phyloP scores from a whole-genome alignment of 306 rosid genomes.

The Canavalia ensiformis region DNA sequence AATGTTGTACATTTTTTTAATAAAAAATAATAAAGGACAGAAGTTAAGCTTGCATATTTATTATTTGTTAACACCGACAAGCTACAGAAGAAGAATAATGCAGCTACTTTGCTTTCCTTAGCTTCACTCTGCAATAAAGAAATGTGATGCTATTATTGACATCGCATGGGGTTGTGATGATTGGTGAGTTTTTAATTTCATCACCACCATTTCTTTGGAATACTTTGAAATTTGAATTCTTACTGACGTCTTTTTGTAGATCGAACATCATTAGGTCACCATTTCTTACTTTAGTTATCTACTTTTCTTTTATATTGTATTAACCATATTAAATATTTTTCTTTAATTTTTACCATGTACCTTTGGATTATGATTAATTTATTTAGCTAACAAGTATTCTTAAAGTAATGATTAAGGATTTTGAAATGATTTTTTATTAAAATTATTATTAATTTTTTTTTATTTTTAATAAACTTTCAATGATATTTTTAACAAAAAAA shows the following conservation, averaged over 20 bases:
- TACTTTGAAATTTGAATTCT: constrained; percentile 48
- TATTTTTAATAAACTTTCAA: no score
- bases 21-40: neutral
- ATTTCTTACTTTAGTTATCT: constrained; percentile 18
- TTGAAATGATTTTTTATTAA: no score
- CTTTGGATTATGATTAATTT: neutral
- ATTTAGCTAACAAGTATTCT: no score
- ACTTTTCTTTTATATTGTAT: neutral
- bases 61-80: constrained; percentile 60
- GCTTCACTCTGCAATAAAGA: constrained; percentile 26
- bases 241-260: constrained; percentile 20
- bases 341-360: neutral
- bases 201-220: neutral
- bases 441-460: no score
- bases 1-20: neutral
- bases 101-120: constrained; percentile 31
- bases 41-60: constrained; percentile 14
- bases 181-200: constrained; percentile 45
- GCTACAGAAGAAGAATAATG: constrained; percentile 49
- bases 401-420: no score
- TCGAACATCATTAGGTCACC: constrained; percentile 33
- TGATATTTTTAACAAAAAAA: no score
- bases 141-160: constrained; percentile 51
- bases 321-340: neutral
- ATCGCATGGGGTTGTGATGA: constrained; percentile 61